Base-by-base conservation (phyloP, 108 stramenopile species). In the Nitzschia sp. region DNA sequence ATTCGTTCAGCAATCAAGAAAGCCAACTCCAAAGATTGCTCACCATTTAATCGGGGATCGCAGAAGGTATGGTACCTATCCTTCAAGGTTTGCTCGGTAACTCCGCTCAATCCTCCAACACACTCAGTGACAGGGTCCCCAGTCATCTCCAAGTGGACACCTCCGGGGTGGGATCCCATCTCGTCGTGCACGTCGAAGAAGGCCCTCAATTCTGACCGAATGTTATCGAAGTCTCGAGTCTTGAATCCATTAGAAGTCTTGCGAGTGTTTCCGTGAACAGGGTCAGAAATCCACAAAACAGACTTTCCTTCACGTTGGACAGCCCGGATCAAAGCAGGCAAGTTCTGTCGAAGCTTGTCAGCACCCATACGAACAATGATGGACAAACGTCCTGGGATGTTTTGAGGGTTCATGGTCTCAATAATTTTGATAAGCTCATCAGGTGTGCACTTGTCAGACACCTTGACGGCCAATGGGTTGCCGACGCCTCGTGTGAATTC, bases 111-210 rank as follows among this genome's bases (percentile, higher is more conserved):
- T 51, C 99, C 99, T 53, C 99, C 99, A 37, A 91, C 88, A 76
- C 99, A 99, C 80, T 99, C 99, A 3, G 97, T 98, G 19, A 99
- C 99, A 83, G 97, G 91, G 67, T 98, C 92, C 34, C 98, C 97
- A 10, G 98, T 97, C 95, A 96, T 93, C 77, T 97, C 97, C 53
- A 97, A 52, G 60, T 98, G 97, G 38, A 99, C 95, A 62, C 99
- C 99, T 38, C 97, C 97, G 25, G 97, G 92, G 75, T 96, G 96
- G 24, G 90, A 93, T 59, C 96, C 97, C 93, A 97, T 95, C 64
- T 91, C 91, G 68, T 89, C 93, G 85, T 99, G 99, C 24, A 99
- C 97, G 83, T 98, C 97, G 76, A 99, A 97, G 88, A 98, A 98
- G 51, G 96, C 95, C 24, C 90, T 80, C 21, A 99, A 80, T 78